Conservation (phyloP, 202 grass and related monocot species). For the Carex arenaria region DNA sequence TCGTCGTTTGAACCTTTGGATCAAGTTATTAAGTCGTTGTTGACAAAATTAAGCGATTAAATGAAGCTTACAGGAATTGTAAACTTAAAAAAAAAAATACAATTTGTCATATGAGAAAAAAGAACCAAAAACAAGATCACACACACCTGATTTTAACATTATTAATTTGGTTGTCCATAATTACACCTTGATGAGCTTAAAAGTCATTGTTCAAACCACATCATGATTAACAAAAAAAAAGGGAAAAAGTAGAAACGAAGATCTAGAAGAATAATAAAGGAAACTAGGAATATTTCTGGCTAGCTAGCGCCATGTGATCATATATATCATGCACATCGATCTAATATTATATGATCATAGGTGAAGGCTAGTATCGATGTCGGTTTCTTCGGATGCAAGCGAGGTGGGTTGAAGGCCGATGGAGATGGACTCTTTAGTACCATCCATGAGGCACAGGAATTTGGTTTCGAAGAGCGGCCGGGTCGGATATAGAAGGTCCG, state of each 20-base stretch:
- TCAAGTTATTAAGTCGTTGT: too few relatives aligned
- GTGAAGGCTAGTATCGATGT: conserved; percentile 73
- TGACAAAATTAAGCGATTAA: background rate
- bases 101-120: background rate
- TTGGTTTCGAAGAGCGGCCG: conserved; percentile 45
- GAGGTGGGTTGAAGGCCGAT: conserved; percentile 37
- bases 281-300: conserved; percentile 12
- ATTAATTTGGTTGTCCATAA: background rate
- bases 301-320: background rate
- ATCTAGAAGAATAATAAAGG: conserved; percentile 19
- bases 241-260: background rate
- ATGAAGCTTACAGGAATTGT: background rate
- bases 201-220: background rate
- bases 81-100: background rate
- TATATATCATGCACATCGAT: conserved; percentile 33
- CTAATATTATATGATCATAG: conserved; percentile 51
- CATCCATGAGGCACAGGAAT: conserved; percentile 11
- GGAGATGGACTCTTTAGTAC: conserved; percentile 13
- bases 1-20: background rate
- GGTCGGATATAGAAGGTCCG: conserved; percentile 52
- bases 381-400: conserved; percentile 36
- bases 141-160: background rate
- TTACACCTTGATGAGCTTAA: conserved; percentile 9
- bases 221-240: background rate
- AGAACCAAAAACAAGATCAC: background rate